Conservation (phyloP, 768 basidiomycete genomes). For the Rubroboletus pulcherrimus region DNA sequence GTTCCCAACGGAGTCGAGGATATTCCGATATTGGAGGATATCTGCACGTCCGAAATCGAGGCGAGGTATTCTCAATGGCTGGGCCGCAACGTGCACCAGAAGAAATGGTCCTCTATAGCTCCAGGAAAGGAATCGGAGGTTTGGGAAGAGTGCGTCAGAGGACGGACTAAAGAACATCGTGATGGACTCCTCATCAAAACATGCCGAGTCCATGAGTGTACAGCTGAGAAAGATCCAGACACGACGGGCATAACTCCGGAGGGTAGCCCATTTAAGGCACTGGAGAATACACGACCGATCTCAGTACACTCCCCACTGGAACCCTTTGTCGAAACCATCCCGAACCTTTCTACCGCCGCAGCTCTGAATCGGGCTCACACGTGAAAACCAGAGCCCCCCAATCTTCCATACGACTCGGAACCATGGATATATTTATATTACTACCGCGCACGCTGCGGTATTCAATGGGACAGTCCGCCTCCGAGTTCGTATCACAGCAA, state of each 20-base stretch:
- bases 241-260: background rate
- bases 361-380: background rate
- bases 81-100: background rate
- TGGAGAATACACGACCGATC: no score
- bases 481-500: background rate
- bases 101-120: background rate
- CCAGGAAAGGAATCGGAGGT: background rate
- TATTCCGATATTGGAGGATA: background rate
- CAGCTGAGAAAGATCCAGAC: constrained; percentile 4
- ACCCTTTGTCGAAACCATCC: background rate
- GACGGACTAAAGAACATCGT: background rate
- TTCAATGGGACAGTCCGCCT: no score
- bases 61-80: background rate
- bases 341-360: background rate
- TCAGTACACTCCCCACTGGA: background rate
- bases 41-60: background rate
- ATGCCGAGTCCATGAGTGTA: background rate
- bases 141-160: background rate
- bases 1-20: background rate
- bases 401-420: background rate
- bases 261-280: background rate
- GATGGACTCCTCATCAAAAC: background rate
- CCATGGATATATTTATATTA: background rate
- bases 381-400: background rate
- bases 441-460: background rate